Conservation (phyloP, 2,329 filamentous ascomycete species). For the Aspergillus pseudoterreus region DNA sequence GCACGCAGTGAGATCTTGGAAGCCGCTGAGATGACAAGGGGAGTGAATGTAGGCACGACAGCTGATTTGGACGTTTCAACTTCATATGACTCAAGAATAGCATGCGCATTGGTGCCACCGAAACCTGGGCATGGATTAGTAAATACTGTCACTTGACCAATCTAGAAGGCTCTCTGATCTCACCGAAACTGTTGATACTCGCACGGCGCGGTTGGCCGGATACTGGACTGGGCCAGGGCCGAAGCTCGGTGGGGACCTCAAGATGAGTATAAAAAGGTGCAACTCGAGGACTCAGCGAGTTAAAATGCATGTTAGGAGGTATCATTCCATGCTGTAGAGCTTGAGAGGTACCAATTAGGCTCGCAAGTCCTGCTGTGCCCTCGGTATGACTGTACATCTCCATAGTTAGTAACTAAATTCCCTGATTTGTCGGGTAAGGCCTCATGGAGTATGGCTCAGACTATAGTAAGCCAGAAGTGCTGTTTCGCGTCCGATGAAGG, state of each 20-base stretch:
- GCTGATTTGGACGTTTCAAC: background rate
- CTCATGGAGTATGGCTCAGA: too few relatives aligned
- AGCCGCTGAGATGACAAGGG: conserved; percentile 3
- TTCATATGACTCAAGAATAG: conserved; percentile 31
- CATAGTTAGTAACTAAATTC: too few relatives aligned
- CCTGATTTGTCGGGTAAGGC: too few relatives aligned
- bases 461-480: too few relatives aligned
- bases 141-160: too few relatives aligned
- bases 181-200: conserved; percentile 42
- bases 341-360: conserved; percentile 20
- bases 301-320: conserved; percentile 23
- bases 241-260: conserved; percentile 15
- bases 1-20: conserved; percentile 1
- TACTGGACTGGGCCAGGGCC: conserved; percentile 16
- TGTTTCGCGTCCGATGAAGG: too few relatives aligned
- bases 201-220: conserved; percentile 26
- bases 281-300: conserved; percentile 17
- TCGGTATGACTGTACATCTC: conserved; percentile 5
- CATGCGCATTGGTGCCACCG: conserved; percentile 31
- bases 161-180: too few relatives aligned
- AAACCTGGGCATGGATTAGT: conserved; percentile 1
- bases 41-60: background rate
- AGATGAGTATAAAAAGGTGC: conserved; percentile 16
- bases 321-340: conserved; percentile 21
- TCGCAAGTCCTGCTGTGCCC: conserved; percentile 20